These are phyloP conservation scores for Cenococcum geophilum DNA, from an alignment of 495 filamentous ascomycete species.

Conservation along the genomic window DNA sequence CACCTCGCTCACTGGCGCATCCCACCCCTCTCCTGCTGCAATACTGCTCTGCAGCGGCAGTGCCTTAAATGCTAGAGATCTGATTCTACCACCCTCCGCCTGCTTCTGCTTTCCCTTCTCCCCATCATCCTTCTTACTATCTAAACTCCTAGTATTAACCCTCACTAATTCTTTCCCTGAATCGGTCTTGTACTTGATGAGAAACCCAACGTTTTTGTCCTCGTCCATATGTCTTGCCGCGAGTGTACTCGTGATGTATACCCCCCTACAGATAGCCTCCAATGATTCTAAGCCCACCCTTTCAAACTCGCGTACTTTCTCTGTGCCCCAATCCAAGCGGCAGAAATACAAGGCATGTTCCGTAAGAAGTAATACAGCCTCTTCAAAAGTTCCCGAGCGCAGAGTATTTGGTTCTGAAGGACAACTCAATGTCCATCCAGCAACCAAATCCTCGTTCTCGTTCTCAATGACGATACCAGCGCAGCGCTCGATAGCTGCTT, in stretches of 20 bases:
- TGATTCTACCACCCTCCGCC: neutral
- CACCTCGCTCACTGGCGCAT: conserved; percentile 51
- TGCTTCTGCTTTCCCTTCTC: conserved; percentile 16
- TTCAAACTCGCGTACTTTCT: conserved; percentile 87
- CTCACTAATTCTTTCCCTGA: conserved; percentile 56
- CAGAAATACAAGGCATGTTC: conserved; percentile 79
- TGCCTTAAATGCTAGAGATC: conserved; percentile 61
- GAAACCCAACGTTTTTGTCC: conserved; percentile 71
- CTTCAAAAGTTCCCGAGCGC: conserved; percentile 63
- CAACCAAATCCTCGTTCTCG: conserved; percentile 71
- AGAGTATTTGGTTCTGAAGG: conserved; percentile 61
- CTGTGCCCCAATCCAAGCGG: conserved; percentile 84
- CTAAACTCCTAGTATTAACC: conserved; percentile 78
- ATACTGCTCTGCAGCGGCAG: conserved; percentile 50
- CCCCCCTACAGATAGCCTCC: conserved; percentile 63
- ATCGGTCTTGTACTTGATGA: conserved; percentile 67
- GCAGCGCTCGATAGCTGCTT: conserved; percentile 81
- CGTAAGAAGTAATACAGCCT: conserved; percentile 79
- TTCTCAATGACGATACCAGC: conserved; percentile 80
- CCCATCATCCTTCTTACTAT: conserved; percentile 44
- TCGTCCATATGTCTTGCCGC: conserved; percentile 68
- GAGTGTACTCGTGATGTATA: conserved; percentile 83
- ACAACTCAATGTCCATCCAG: conserved; percentile 74
- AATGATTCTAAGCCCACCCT: conserved; percentile 72
- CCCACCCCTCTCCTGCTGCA: conserved; percentile 34